Base-by-base conservation (phyloP, 2,329 filamentous ascomycete genomes). In the Massarina eburnea region DNA sequence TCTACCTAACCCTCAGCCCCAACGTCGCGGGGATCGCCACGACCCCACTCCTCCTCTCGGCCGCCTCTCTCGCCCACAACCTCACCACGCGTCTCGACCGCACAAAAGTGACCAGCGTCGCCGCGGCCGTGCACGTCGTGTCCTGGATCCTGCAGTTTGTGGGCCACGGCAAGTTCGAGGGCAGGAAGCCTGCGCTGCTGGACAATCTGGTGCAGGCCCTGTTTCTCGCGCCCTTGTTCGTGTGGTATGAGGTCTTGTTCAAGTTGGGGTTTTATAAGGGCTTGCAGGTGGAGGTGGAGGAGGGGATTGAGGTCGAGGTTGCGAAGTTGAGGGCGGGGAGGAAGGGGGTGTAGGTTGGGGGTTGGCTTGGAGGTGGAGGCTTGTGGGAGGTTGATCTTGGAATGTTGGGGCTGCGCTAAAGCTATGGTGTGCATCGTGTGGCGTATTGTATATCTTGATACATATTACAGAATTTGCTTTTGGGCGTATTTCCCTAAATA, bases 161-260 rank as follows among this genome's bases (percentile, higher is more conserved):
- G 33, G 94, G 94, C 15, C 94, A 99, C 64, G 91, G 91, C 22
- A 83, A 81, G 41, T 97, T 88, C 57, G 94, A 97, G 72, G 84
- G 88, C 7, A 81, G 92, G 43, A 89, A 91, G 5, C 92, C 92
- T 4, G 92, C 91, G 10, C 73, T 96, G 58, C 73, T 97, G 45
- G 91, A 96, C 72, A 97, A 96, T 64, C 71, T 97, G 34, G 79
- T 94, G 41, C 94, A 97, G 73, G 91, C 94, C 30, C 71, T 97
- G 54, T 91, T 97, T 63, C 77, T 97, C 27, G 94, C 92, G 1
- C 94, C 94, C 21, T 83, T 99, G 63, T 99, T 97, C 62, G 92
- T 97, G 45, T 97, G 94, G 89, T 86, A 97, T 58, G 91, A 97
- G 75, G 72, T 92, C 9, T 76, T 97, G 35, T 97, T 97, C 75